Base-by-base conservation (phyloP, 2,329 filamentous ascomycete genomes). In the Allantophomopsis cytisporea region DNA sequence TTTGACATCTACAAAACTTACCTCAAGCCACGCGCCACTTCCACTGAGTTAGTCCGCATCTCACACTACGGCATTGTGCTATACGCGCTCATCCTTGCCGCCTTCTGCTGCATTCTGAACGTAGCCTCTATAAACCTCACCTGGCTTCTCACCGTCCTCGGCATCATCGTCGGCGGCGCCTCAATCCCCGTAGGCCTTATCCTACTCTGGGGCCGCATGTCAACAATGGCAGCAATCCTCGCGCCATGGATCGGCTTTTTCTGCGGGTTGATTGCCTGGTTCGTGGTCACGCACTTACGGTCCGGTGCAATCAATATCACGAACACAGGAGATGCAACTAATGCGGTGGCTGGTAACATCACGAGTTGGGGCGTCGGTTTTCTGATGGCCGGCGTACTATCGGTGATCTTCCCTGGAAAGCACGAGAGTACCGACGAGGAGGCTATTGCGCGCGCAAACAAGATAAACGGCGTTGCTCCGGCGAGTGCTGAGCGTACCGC, bases 1-100 rank as follows among this genome's bases (percentile, higher is more conserved):
- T 63, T 62, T 43, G 60, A 63, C 37, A 45, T 63, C 14, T 63
- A 62, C 47, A 57, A 57, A 38, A 54, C 56, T 10, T 63, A 61
- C 39, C 47, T 62, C 36, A 57, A 55, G 40, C 56, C 55, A 8
- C 46, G 33, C 3, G 55, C 57, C 3, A 55, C 50, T 7, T 53
- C 54, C 7, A 41, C 42, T 2, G 42, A 57, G 43, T 49, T 61
- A 7, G 52, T 61, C 2, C 43, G 47, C 11, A 46, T 60, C 31
- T 56, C 55, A 4, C 55, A 60, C 36, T 51, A 49, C 37, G 52
- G 54, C 4, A 59, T 60, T 39, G 42, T 59, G 4, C 41, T 54
- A 8, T 60, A 56, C 38, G 54, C 53, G 2, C 43, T 60, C 2
- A 45, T 56, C 3, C 47, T 59, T 5, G 58, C 58, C 4, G 48